Base-by-base conservation (phyloP, 1,139 yeast genomes). In the Arxiozyma slooffiae region DNA sequence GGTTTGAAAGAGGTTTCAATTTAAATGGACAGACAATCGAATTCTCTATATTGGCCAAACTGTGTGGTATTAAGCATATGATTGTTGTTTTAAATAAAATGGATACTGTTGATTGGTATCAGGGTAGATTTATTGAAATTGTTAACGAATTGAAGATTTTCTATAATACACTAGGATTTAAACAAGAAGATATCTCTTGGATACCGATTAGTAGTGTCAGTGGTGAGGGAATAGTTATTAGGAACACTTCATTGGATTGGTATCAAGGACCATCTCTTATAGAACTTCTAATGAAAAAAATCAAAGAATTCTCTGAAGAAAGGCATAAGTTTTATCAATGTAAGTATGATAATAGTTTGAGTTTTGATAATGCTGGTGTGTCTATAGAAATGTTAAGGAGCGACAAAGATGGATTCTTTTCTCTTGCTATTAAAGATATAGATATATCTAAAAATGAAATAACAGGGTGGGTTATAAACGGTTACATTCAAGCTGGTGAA, bases 1-100 rank as follows among this genome's bases (percentile, higher is more conserved):
- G 85, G n/a, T 86, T 85, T 65, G 92, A 87, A 67, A 72, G 83
- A 4, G 90, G 95, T 0, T 86, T 86, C 59, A 71, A 75, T 38
- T 71, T 80, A 56, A 82, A 81, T 61, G 95, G 95, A 1, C 94
- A 85, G 66, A 85, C 95, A 1, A 84, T 80, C 58, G 95, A 87
- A 63, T 95, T 87, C 63, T 80, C 90, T 0, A 70, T 83, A 6
- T 74, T 87, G 44, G 86, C 86, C 7, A 76, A 80, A 52, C 78
- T 78, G 55, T 66, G 85, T 46, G 94, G 94, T 0, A 76, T 85
- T n/a, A 78, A 77, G 23, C 72, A 73, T 36, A 65, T 86, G 22
- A 72, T 86, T 38, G 78, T 86, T 20, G 85, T 80, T 1, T 75
- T 87, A 30, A 87, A 88, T 67, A 87, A 88, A 64, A 73, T 88